Evolutionary conservation across 2,329 filamentous ascomycete genomes (phyloP).

Genomic region (Westerdykella ornata): DNA sequence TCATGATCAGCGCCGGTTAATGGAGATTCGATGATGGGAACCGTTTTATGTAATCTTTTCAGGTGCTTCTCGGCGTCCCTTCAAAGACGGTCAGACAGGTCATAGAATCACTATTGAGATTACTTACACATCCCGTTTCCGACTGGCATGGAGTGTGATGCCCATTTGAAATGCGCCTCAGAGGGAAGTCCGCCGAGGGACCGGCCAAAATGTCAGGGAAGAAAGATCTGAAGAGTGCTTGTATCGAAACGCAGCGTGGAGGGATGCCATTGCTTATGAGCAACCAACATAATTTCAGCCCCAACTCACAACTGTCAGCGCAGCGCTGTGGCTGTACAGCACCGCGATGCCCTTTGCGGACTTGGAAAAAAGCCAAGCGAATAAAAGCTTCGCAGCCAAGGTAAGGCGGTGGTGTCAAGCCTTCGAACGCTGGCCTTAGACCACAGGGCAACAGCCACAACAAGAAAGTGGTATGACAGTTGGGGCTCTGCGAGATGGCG

Average conservation of each 20-base stretch:
- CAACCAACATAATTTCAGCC: neutral
- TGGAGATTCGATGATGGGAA: slow-evolving; percentile 32
- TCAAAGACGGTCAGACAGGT: neutral
- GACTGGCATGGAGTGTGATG: slow-evolving; percentile 26
- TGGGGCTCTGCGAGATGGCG: too few species aligned
- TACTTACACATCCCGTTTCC: slow-evolving; percentile 23
- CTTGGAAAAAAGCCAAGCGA: slow-evolving; percentile 8
- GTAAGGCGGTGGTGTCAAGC: neutral
- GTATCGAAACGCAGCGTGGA: neutral
- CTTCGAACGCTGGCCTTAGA: neutral
- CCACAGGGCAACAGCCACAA: too few species aligned
- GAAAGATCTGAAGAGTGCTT: neutral
- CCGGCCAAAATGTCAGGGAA: neutral
- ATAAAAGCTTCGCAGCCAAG: slow-evolving; percentile 12
- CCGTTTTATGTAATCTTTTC: slow-evolving; percentile 29
- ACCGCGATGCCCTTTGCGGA: neutral
- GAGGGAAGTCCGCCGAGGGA: neutral
- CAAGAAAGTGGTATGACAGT: too few species aligned
- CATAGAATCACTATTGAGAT: neutral
- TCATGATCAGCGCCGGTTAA: slow-evolving; percentile 33
- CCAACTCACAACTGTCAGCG: slow-evolving; percentile 1
- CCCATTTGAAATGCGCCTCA: slow-evolving; percentile 16
- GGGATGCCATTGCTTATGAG: slow-evolving; percentile 4
- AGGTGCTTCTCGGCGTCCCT: slow-evolving; percentile 35
- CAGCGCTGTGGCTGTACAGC: slow-evolving; percentile 1